Conservation (phyloP, 139 green algal genomes). For the Diplosphaera chodatii region DNA sequence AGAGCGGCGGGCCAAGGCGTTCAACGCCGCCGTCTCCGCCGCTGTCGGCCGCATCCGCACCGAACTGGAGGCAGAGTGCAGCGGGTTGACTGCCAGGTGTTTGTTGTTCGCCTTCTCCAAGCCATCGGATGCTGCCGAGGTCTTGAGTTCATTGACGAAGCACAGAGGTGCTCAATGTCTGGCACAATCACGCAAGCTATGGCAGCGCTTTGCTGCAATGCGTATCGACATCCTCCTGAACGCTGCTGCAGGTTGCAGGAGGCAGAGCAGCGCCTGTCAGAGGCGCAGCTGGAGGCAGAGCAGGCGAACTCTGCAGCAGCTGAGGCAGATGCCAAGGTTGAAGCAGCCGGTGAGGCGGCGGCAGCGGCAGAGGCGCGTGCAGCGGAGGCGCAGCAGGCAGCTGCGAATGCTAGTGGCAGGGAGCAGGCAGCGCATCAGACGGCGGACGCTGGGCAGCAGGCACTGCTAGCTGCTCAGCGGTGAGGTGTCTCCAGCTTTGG, state of each 20-base stretch:
- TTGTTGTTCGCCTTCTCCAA: too few relatives aligned
- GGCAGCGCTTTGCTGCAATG: too few relatives aligned
- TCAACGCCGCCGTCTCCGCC: slow-evolving; percentile 47
- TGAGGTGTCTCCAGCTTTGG: too few relatives aligned
- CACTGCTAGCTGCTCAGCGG: background rate
- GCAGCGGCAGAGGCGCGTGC: slow-evolving; percentile 27
- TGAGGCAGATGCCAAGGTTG: slow-evolving; percentile 24
- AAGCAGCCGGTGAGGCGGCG: slow-evolving; percentile 27
- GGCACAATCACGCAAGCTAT: too few relatives aligned
- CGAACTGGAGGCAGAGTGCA: slow-evolving; percentile 40
- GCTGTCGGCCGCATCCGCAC: slow-evolving; percentile 34
- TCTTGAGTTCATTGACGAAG: too few relatives aligned
- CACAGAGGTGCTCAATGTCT: too few relatives aligned
- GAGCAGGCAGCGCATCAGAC: background rate
- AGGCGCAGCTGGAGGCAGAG: slow-evolving; percentile 9
- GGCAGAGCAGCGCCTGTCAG: background rate
- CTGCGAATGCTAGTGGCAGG: too few relatives aligned
- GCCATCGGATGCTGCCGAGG: too few relatives aligned
- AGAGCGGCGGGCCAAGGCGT: slow-evolving; percentile 40
- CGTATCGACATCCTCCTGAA: background rate
- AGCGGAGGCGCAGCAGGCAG: slow-evolving; percentile 18
- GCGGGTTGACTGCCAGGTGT: slow-evolving; percentile 30
- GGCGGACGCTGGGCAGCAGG: background rate
- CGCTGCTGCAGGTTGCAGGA: slow-evolving; percentile 1
- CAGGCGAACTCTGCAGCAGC: slow-evolving; percentile 8